Conservation (phyloP, 164 flowering plant genomes). For the Vitis labrusca region DNA sequence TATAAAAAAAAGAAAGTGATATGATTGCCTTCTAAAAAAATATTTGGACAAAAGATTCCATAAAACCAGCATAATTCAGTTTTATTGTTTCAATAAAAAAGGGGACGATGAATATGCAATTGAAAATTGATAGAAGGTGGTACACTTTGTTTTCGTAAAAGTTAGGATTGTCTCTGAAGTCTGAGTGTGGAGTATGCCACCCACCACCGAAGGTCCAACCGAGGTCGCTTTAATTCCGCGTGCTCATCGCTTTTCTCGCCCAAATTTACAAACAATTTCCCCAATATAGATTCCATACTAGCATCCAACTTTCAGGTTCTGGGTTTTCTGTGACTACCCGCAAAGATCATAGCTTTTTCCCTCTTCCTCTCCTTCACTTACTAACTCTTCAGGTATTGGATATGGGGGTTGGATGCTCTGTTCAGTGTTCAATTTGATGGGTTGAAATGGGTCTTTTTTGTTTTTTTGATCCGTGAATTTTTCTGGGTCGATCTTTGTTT, state of each 20-base stretch:
- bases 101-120: no score
- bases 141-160: no score
- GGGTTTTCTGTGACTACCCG: not conserved
- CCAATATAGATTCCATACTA: not conserved
- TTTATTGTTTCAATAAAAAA: no score
- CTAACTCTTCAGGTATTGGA: not conserved
- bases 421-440: not conserved
- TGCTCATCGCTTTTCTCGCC: slow-evolving; percentile 29
- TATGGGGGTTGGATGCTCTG: not conserved
- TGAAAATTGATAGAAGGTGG: no score
- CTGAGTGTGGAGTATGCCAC: slow-evolving; percentile 8
- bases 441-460: slow-evolving; percentile 8
- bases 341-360: slow-evolving; percentile 1
- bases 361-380: not conserved
- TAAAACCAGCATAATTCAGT: no score
- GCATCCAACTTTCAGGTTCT: slow-evolving; percentile 3
- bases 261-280: slow-evolving; percentile 12
- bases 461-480: slow-evolving; percentile 4
- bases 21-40: no score
- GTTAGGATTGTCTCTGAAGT: no score
- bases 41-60: no score
- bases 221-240: slow-evolving; percentile 15
- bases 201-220: slow-evolving; percentile 1
- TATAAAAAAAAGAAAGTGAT: no score
- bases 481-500: slow-evolving; percentile 7